A percentile compares a stretch with the other conserved stretches of the same genome.
These are phyloP conservation scores for Margaritispora aquatica DNA, from an alignment of 495 filamentous ascomycete genomes.

Conservation along the genomic window DNA sequence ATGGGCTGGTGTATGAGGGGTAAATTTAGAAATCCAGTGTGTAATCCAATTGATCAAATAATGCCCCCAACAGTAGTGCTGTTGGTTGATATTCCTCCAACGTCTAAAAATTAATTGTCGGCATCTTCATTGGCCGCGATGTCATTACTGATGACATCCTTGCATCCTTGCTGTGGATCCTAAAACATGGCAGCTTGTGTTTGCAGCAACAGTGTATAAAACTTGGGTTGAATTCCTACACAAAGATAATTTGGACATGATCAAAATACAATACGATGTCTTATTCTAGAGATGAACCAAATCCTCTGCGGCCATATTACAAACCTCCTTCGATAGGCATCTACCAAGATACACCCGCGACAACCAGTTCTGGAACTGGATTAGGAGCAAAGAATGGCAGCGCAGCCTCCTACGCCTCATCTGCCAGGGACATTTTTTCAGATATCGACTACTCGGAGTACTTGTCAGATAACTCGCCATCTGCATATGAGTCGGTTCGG, in stretches of 20 bases:
- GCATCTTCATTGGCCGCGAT: not conserved
- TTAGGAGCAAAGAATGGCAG: conserved; percentile 36
- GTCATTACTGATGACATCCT: conserved; percentile 15
- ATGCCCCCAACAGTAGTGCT: not conserved
- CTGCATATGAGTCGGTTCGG: conserved; percentile 62
- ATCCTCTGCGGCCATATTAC: conserved; percentile 93
- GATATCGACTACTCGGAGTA: conserved; percentile 89
- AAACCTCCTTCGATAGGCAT: conserved; percentile 74
- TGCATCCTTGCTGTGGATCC: conserved; percentile 1
- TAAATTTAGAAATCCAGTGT: not conserved
- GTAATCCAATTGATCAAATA: not conserved
- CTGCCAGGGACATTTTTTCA: conserved; percentile 75
- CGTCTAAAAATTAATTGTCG: conserved; percentile 12
- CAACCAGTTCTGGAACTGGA: conserved; percentile 29
- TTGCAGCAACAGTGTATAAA: not conserved
- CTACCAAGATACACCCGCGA: conserved; percentile 36
- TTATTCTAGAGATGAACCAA: conserved; percentile 53
- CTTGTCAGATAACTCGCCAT: conserved; percentile 68
- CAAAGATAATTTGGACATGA: not conserved
- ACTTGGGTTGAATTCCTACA: conserved; percentile 5
- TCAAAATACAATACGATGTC: conserved; percentile 31
- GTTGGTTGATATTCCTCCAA: conserved; percentile 1
- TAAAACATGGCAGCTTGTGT: too few relatives aligned
- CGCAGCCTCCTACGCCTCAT: conserved; percentile 55
- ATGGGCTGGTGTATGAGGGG: too few relatives aligned